Percentiles rank a stretch among this genome's conserved stretches.
Conservation (phyloP, 768 basidiomycete species). For the Suillus subalutaceus region DNA sequence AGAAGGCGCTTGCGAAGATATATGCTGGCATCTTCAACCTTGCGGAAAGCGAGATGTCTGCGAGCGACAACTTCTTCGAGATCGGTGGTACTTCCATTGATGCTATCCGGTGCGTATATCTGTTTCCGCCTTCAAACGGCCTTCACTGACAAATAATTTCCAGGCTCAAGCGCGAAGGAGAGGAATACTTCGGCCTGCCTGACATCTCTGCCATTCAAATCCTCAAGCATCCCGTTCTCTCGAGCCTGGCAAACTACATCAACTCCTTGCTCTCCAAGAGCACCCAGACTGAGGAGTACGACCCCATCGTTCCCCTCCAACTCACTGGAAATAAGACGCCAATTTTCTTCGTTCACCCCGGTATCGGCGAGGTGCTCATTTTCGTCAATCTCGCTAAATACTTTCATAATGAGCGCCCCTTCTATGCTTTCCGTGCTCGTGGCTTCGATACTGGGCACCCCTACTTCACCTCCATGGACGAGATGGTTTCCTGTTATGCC, state of each 20-base stretch:
- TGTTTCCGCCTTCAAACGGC: neutral
- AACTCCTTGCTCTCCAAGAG: constrained; percentile 30
- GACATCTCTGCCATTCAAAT: constrained; percentile 43
- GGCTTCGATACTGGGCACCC: constrained; percentile 38
- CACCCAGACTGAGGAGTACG: constrained; percentile 31
- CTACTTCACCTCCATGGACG: constrained; percentile 32
- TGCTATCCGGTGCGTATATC: constrained; percentile 24
- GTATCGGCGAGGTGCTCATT: constrained; percentile 43
- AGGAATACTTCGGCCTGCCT: constrained; percentile 27
- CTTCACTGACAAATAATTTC: neutral
- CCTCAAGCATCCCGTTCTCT: constrained; percentile 37
- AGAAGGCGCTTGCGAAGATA: constrained; percentile 32
- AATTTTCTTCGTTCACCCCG: constrained; percentile 47
- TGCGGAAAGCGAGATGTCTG: constrained; percentile 24
- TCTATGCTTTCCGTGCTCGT: constrained; percentile 44
- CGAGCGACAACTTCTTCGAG: constrained; percentile 42
- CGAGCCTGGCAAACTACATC: constrained; percentile 32
- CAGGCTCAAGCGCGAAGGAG: constrained; percentile 32
- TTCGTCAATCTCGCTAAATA: constrained; percentile 47
- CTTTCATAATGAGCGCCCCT: constrained; percentile 40
- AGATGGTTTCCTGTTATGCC: constrained; percentile 38
- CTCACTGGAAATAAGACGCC: constrained; percentile 42
- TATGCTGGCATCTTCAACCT: constrained; percentile 37
- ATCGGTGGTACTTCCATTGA: constrained; percentile 46
- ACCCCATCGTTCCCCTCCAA: constrained; percentile 45